These are phyloP conservation scores for Xylaria digitata DNA, from an alignment of 2,329 filamentous ascomycete genomes.

Conservation along the genomic window DNA sequence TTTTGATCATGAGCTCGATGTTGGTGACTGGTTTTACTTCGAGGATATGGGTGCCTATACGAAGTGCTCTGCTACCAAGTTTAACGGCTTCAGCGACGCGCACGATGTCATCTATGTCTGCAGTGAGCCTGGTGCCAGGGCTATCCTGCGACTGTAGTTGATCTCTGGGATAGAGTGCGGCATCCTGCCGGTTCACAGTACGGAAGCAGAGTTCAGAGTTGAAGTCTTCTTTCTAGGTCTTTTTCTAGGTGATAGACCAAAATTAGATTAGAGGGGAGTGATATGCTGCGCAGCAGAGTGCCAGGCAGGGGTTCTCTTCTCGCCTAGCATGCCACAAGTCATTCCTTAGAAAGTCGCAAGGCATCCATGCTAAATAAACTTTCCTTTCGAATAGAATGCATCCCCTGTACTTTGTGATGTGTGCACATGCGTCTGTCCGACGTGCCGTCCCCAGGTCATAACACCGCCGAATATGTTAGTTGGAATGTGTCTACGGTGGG, in stretches of 20 bases:
- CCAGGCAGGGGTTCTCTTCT: constrained; percentile 20
- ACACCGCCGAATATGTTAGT: not conserved
- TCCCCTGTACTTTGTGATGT: not conserved
- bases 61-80: constrained; percentile 95
- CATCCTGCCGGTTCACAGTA: constrained; percentile 8
- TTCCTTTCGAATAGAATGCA: not conserved
- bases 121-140: constrained; percentile 88
- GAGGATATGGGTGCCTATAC: constrained; percentile 99
- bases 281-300: constrained; percentile 7
- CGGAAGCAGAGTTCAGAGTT: constrained; percentile 11
- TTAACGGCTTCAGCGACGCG: constrained; percentile 95
- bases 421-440: not conserved
- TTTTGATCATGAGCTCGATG: constrained; percentile 81
- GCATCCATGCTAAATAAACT: constrained; percentile 23
- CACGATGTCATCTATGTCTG: constrained; percentile 96
- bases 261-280: constrained; percentile 28
- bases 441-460: not conserved
- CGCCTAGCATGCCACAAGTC: constrained; percentile 5
- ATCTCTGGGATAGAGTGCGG: not conserved
- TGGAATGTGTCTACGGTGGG: not conserved
- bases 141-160: constrained; percentile 65
- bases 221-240: not conserved
- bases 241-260: constrained; percentile 27
- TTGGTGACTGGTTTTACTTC: constrained; percentile 98
- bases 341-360: constrained; percentile 9